Evolutionary conservation across 371 early-diverging fungal genomes (phyloP), one percentile per base, ranked within the genome.

Genomic region (Pancytospora epiphaga): DNA sequence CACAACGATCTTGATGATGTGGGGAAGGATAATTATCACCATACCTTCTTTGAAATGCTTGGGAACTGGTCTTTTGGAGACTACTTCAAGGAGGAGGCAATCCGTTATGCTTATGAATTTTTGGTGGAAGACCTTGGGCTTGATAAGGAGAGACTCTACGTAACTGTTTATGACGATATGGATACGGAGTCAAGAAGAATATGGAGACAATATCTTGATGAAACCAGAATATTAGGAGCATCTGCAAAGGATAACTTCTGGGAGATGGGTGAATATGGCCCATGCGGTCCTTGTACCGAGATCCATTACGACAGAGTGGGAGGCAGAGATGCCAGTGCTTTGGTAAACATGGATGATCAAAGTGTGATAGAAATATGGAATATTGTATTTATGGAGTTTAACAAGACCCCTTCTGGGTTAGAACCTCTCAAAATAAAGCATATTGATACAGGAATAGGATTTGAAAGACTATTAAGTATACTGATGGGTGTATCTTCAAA

Each of bases 41-140:
- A 98, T 82, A 98, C 98, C 39, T 98, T 93, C 85, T 98, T 98
- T 85, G 97, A 98, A 84, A 98, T 98, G 98, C 84, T 98, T 83
- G 98, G 98, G 62, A 98, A 98, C 85, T 98, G 98, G 98, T 94
- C 95, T 25, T 98, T 98, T 85, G 96, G 97, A 62, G 94, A 95
- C 77, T 95, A 98, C 82, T 96, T 95, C 84, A 98, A 98, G 87
- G 87, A 87, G 82, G 90, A 91, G 72, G 93, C 92, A 4, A 91
- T 96, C 58, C 83, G 81, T 39, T 87, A 86, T 85, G 92, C 90
- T 39, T 96, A 93, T 93, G 89, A 90, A 52, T 87, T 95, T 63
- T 84, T 98, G 79, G 94, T 93, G 27, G 83, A 88, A 62, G 91
- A 91, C 4, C 88, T 89, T 68, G 84, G 84, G 22, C 83, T 98